Conservation (phyloP, 2,329 filamentous ascomycete genomes). For the Colletotrichum agaves region DNA sequence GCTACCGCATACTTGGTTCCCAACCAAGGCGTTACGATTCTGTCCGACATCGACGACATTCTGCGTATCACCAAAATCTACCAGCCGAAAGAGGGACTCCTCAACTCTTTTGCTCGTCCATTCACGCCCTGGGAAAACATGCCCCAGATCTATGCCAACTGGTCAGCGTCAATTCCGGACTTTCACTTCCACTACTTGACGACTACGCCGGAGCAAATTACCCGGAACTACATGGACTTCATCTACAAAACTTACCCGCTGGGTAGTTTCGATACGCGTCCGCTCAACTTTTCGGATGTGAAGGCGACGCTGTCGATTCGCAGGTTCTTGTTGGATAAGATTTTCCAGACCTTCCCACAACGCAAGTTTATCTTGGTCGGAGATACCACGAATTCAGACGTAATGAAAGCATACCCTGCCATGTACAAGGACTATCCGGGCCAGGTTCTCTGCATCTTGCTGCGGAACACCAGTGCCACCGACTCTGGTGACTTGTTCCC, state of each 20-base stretch:
- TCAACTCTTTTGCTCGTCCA: conserved; percentile 79
- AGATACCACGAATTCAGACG: conserved; percentile 80
- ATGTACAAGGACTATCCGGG: conserved; percentile 73
- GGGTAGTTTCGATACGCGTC: conserved; percentile 81
- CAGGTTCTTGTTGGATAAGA: conserved; percentile 73
- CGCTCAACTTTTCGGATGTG: conserved; percentile 82
- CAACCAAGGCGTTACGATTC: conserved; percentile 73
- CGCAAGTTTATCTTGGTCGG: conserved; percentile 81
- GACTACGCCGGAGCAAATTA: conserved; percentile 81
- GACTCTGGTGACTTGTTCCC: conserved; percentile 76
- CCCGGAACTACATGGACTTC: conserved; percentile 82
- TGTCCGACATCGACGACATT: conserved; percentile 85
- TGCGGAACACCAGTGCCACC: conserved; percentile 79
- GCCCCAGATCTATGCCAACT: conserved; percentile 82
- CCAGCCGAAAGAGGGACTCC: conserved; percentile 75
- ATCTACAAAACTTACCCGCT: conserved; percentile 83
- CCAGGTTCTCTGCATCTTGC: conserved; percentile 81
- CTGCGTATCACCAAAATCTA: conserved; percentile 86
- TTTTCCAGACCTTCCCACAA: conserved; percentile 79
- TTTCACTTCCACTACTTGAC: conserved; percentile 86
- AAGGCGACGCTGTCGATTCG: conserved; percentile 78
- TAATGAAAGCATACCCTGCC: conserved; percentile 74
- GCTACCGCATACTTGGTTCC: conserved; percentile 82
- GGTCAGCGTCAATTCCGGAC: conserved; percentile 72
- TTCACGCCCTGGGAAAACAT: conserved; percentile 82